Evolutionary conservation across 352 stramenopile genomes (phyloP), one percentile per base, ranked within the genome.

Genomic region (Phytopythium aichiense): DNA sequence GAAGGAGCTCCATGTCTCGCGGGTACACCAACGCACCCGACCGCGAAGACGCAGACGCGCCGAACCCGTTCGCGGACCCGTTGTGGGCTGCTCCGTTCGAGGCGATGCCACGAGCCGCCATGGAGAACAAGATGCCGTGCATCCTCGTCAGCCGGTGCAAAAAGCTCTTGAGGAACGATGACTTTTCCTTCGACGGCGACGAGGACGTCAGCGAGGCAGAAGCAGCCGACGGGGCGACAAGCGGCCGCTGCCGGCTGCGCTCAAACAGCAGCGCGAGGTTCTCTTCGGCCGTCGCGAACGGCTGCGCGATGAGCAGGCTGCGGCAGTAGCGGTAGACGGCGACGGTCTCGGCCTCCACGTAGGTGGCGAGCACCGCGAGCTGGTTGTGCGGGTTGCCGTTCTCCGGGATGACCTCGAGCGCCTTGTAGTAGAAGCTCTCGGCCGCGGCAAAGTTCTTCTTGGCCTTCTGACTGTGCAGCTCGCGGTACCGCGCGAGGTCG

Each of bases 271-370:
- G 56, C 55, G 79, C 87, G 7, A 97, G 69, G 62, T 97, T 97
- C 54, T 96, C 89, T 56, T 93, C 82, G 0, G 89, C 89, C 0
- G 89, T 97, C 23, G 79, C 74, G 63, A 97, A 97, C 20, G 90
- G 90, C 68, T 91, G 79, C 18, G 77, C 68, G 43, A 91, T 90
- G 43, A 97, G 63, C 45, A 97, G 65, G 66, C 82, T 94, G 60
- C 89, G 83, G 62, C 87, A 96, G 71, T 97, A 97, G 23, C 88
- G 81, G 57, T 97, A 97, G 28, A 97, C 87, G 0, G 90, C 89
- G 28, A 96, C 88, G 5, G 87, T 95, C 74, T 97, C 90, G 5
- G 89, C 85, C 35, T 96, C 89, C 11, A 92, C 86, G 54, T 95
- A 95, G 20, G 86, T 95, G 23, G 86, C 86, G 9, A 95, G 65